A percentile compares a stretch with the other conserved stretches of the same genome.
These are phyloP conservation scores for Canavalia ensiformis DNA, from an alignment of 306 rosid species.

Conservation along the genomic window DNA sequence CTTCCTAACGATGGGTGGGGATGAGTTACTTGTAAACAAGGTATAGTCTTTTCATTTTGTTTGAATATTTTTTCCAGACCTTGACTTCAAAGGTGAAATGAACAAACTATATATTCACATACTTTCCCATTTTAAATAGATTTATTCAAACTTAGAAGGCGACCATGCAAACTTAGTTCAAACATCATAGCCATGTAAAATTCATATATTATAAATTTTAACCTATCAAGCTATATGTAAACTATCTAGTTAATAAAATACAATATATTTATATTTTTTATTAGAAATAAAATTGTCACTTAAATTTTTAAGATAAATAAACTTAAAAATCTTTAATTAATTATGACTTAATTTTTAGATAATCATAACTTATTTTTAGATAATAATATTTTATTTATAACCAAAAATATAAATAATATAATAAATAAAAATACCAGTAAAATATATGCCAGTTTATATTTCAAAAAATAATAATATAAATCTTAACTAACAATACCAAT, in stretches of 20 bases:
- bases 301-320: not conserved
- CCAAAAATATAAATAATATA: not conserved
- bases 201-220: not conserved
- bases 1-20: conserved; percentile 85
- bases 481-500: too few species aligned
- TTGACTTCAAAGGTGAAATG: not conserved
- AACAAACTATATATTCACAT: not conserved
- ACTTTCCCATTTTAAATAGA: conserved; percentile 49
- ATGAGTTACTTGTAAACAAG: conserved; percentile 75
- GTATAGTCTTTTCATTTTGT: conserved; percentile 39
- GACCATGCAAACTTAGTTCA: conserved; percentile 69
- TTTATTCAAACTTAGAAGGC: conserved; percentile 68
- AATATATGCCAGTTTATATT: not conserved
- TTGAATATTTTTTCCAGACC: not conserved
- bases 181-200: conserved; percentile 64
- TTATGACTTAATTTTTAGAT: not conserved
- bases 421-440: too few species aligned
- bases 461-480: too few species aligned
- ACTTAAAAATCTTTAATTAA: not conserved
- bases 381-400: not conserved
- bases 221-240: too few species aligned
- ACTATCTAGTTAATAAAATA: too few species aligned
- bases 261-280: too few species aligned
- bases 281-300: too few species aligned
- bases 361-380: not conserved